These are phyloP conservation scores for Vitrella brassicaformis DNA, from an alignment of 73 alveolate genomes.

Conservation along the genomic window DNA sequence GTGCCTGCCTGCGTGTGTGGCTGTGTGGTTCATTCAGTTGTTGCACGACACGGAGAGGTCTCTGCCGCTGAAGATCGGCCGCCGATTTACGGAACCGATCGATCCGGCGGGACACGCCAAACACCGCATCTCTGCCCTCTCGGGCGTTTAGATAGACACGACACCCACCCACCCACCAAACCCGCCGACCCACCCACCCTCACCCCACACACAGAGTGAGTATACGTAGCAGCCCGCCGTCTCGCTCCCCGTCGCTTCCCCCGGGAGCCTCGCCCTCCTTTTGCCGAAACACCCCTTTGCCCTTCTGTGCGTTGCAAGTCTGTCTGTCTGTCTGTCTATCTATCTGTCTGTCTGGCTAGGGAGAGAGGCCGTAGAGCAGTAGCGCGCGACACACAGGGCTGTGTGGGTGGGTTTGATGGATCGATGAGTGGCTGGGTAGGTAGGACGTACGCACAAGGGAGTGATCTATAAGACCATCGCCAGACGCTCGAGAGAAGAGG, in stretches of 20 bases:
- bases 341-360: background rate
- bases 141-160: background rate
- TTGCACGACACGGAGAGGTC: too few species aligned
- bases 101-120: background rate
- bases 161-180: too few species aligned
- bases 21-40: background rate
- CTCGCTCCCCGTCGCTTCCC: background rate
- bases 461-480: too few species aligned
- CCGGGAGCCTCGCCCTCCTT: too few species aligned
- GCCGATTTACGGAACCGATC: background rate
- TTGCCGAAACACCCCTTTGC: background rate
- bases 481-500: too few species aligned
- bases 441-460: too few species aligned
- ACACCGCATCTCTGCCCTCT: background rate
- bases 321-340: background rate
- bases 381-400: too few species aligned
- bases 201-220: too few species aligned
- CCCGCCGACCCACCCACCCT: too few species aligned
- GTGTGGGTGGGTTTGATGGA: too few species aligned
- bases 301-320: background rate
- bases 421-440: too few species aligned
- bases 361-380: background rate
- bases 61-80: background rate
- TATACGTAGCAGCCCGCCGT: background rate
- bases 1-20: background rate